Base-by-base conservation (phyloP, 768 basidiomycete species). In the Tulasnella sp. region DNA sequence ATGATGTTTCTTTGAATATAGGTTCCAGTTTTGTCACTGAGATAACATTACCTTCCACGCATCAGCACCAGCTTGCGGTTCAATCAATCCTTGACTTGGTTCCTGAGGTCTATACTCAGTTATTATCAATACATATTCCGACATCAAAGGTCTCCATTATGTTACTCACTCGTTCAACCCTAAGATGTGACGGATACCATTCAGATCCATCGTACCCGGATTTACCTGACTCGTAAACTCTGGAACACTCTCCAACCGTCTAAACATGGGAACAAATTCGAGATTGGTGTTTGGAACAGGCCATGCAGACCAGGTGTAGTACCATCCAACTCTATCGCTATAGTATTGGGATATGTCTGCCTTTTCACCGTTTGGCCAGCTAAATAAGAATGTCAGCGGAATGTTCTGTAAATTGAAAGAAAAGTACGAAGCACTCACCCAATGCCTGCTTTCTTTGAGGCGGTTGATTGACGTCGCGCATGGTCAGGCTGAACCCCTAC, bases 261-360 rank as follows among this genome's bases (percentile, higher is more conserved):
- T 76, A 5, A 77, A 67, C 72, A 76, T 73, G 19, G 76, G 74
- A 0, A 74, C 72, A 56, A 73, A 77, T 56, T 77, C 75, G 20
- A 77, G 63, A 55, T 63, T 8, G 25, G 69, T 61, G 20, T 61
- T 48, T 19, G 53, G 28, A 3, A 60, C 56, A 20, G 68, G 60
- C 40, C 47, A 62, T 1, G 69, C 60, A 4, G 68, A 66, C 74
- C 75, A 76, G 2, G 73, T 70, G 57, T 76, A 76, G 59, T 76
- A 76, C 72, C 72, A 49, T 12, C 34, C 22, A 29, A 49, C 15
- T 9, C 40, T 39, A 19, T n/a, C 10, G n/a, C 10, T 10, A 34
- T 27, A 19, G 47, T 27, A 2, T 29, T 34, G 35, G 34, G 47
- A 2, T 33, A 45, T 16, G 24, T 49, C 37, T 24, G 22, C 20